Evolutionary conservation across 2,329 filamentous ascomycete species (phyloP).

Genomic region (Hymenoscyphus fraxineus): DNA sequence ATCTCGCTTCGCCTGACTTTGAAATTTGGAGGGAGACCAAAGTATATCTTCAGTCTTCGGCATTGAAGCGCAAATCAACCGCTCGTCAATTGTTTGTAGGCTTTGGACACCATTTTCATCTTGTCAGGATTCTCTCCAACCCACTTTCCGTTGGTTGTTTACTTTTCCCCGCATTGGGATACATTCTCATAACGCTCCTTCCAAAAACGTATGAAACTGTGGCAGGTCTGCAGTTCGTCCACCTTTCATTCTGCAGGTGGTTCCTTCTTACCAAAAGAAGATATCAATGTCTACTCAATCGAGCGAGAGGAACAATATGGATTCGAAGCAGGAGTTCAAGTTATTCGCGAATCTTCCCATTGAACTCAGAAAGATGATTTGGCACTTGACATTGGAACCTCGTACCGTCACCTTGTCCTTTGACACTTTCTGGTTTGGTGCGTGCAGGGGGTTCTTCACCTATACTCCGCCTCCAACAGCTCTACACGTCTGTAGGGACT

Average conservation of each 20-base stretch:
- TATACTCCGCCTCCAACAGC: conserved; percentile 8
- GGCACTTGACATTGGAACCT: conserved; percentile 17
- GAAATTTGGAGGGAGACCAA: too few species aligned
- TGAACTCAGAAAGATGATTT: conserved; percentile 23
- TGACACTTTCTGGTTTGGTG: too few species aligned
- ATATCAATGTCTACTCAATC: too few species aligned
- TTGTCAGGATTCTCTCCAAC: too few species aligned
- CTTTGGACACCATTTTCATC: too few species aligned
- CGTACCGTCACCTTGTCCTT: too few species aligned
- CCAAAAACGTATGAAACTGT: background rate
- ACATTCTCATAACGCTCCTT: background rate
- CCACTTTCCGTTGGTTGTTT: background rate
- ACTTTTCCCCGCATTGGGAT: background rate
- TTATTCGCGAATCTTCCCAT: conserved; percentile 20
- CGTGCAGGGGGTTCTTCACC: conserved; percentile 15
- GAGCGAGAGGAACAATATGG: background rate
- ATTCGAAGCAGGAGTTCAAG: conserved; percentile 9
- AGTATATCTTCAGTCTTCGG: background rate
- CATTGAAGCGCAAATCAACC: background rate
- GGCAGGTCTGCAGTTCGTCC: background rate
- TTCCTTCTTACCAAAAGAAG: background rate
- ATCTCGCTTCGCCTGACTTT: background rate
- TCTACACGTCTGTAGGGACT: conserved; percentile 17
- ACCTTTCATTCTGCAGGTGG: background rate
- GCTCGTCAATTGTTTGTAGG: background rate